Evolutionary conservation across 139 green algal genomes (phyloP).

Genomic region (Picochlorum sp.): DNA sequence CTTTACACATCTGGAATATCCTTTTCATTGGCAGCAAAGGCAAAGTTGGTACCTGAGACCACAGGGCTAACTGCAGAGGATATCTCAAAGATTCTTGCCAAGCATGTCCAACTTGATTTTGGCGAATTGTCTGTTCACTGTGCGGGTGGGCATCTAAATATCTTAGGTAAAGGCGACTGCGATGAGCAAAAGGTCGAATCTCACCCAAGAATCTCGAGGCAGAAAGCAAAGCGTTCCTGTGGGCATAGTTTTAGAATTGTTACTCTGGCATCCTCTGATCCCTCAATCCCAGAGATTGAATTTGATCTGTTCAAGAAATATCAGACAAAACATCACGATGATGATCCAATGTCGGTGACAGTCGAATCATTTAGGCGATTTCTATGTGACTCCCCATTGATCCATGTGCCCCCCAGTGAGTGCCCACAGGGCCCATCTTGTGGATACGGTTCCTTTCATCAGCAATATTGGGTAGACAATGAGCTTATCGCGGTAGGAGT

Average conservation of each 20-base stretch:
- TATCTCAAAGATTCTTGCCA: too few relatives aligned
- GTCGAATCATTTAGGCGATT: constrained; percentile 50
- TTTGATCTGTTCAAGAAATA: constrained; percentile 34
- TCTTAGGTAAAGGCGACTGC: too few relatives aligned
- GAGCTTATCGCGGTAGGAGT: constrained; percentile 84
- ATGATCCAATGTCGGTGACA: constrained; percentile 35
- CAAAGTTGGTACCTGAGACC: too few relatives aligned
- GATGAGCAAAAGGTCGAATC: too few relatives aligned
- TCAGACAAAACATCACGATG: constrained; percentile 43
- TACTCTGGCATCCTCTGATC: constrained; percentile 11
- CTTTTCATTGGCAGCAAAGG: too few relatives aligned
- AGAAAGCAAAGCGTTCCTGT: too few relatives aligned
- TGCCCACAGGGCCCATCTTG: constrained; percentile 11
- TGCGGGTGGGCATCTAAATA: too few relatives aligned
- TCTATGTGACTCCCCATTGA: constrained; percentile 66
- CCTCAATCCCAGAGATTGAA: constrained; percentile 15
- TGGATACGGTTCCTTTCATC: constrained; percentile 82
- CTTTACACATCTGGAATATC: too few relatives aligned
- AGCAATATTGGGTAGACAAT: constrained; percentile 87
- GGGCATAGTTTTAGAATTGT: constrained; percentile 18
- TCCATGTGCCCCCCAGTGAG: constrained; percentile 5
- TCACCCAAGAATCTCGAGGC: too few relatives aligned
- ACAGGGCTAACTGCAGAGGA: too few relatives aligned
- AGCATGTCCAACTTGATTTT: too few relatives aligned
- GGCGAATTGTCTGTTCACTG: too few relatives aligned